A percentile compares a stretch with the other conserved stretches of the same genome.
These are phyloP conservation scores for Geotrichum bryndzae DNA, from an alignment of 1,139 yeast genomes.

Conservation along the genomic window DNA sequence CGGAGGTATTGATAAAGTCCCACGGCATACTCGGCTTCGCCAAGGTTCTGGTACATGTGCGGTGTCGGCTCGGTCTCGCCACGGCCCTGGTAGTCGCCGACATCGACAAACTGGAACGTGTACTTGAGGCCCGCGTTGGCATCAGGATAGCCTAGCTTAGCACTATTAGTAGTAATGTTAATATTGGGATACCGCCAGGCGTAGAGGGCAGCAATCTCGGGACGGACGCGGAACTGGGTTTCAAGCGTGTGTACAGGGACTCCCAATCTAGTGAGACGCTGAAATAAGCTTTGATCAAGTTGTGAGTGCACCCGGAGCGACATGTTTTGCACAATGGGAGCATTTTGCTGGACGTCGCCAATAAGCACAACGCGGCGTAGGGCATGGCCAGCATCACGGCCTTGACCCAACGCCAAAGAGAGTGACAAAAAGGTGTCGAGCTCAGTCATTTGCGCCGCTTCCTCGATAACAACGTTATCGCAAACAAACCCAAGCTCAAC, in stretches of 20 bases:
- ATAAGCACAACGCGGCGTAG: conserved; percentile 32
- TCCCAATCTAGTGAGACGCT: conserved; percentile 28
- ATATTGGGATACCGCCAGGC: conserved; percentile 24
- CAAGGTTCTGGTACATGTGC: conserved; percentile 38
- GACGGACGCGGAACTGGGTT: conserved; percentile 29
- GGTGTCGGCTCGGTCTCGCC: conserved; percentile 33
- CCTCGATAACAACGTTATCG: conserved; percentile 34
- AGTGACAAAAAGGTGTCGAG: conserved; percentile 31
- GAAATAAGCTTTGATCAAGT: conserved; percentile 29
- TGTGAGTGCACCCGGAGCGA: conserved; percentile 21
- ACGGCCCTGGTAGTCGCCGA: conserved; percentile 31
- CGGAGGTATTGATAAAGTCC: conserved; percentile 46
- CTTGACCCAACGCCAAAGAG: background rate
- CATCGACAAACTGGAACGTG: conserved; percentile 39
- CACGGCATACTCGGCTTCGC: conserved; percentile 53
- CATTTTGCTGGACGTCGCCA: conserved; percentile 34
- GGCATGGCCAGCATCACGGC: background rate
- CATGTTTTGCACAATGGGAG: conserved; percentile 25
- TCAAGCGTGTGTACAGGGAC: conserved; percentile 26
- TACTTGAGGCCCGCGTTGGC: conserved; percentile 42
- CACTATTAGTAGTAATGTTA: background rate
- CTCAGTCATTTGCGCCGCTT: conserved; percentile 36
- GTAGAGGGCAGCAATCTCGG: conserved; percentile 27
- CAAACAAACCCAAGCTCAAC: conserved; percentile 25
- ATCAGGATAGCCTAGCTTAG: background rate